A percentile compares a stretch with the other conserved stretches of the same genome.
Conservation (phyloP, 1,139 yeast species). For the Keqinozyma sinolaborantium region DNA sequence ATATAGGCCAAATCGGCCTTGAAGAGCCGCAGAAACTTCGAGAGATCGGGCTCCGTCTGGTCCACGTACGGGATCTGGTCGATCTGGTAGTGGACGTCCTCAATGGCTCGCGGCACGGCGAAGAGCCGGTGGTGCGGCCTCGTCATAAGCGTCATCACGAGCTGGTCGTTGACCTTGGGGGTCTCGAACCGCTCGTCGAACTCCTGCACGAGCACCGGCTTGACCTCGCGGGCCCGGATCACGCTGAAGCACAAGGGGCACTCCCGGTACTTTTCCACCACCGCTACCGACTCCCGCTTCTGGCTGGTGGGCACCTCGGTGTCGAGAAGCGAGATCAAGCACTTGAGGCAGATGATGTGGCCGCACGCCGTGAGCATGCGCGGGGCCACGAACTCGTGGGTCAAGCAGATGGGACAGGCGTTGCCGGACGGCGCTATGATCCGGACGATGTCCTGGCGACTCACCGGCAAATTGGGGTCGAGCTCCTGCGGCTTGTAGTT, state of each 20-base stretch:
- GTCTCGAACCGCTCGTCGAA: conserved; percentile 55
- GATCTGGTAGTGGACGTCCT: conserved; percentile 20
- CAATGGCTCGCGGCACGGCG: conserved; percentile 56
- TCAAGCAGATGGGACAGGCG: conserved; percentile 88
- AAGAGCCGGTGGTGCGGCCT: conserved; percentile 59
- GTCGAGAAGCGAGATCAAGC: conserved; percentile 69
- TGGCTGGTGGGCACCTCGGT: conserved; percentile 46
- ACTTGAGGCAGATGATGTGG: conserved; percentile 82
- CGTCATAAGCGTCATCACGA: conserved; percentile 66
- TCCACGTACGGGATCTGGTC: conserved; percentile 31
- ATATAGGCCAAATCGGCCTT: conserved; percentile 59
- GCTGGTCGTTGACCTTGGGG: conserved; percentile 61
- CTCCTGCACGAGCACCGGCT: conserved; percentile 65
- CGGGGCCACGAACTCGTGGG: conserved; percentile 85
- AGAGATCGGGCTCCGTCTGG: conserved; percentile 18
- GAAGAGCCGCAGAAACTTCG: conserved; percentile 51
- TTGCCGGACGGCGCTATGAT: conserved; percentile 72
- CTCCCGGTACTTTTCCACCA: conserved; percentile 55
- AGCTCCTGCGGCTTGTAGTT: conserved; percentile 53
- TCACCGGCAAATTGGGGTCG: conserved; percentile 76
- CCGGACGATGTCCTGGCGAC: conserved; percentile 59
- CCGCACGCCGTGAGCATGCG: conserved; percentile 91
- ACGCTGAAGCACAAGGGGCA: conserved; percentile 85
- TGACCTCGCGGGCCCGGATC: conserved; percentile 54
- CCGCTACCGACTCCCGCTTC: conserved; percentile 32